These are phyloP conservation scores for Candida tunisiensis DNA, from an alignment of 1,139 yeast species.

Conservation along the genomic window DNA sequence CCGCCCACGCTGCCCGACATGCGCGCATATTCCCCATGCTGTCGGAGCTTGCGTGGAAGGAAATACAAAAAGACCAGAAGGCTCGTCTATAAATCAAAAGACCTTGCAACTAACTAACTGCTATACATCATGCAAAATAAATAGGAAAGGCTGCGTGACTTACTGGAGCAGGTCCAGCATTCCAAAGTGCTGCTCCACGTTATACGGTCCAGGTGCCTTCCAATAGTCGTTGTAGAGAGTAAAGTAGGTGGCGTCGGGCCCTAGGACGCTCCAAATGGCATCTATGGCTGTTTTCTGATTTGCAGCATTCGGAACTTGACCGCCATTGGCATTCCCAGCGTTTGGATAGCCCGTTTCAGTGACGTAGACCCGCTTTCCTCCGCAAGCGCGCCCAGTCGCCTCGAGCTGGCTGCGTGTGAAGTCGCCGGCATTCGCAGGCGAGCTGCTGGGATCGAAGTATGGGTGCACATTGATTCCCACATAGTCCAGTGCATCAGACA, in stretches of 20 bases:
- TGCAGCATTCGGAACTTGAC: slow-evolving; percentile 47
- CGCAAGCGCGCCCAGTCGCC: slow-evolving; percentile 29
- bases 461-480: slow-evolving; percentile 82
- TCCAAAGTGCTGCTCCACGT: slow-evolving; percentile 80
- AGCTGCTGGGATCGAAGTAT: slow-evolving; percentile 47
- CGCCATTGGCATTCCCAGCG: slow-evolving; percentile 52
- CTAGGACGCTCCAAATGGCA: slow-evolving; percentile 35
- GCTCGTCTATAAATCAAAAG: neutral
- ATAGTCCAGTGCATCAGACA: slow-evolving; percentile 47
- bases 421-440: slow-evolving; percentile 56
- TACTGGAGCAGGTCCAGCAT: slow-evolving; percentile 29
- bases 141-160: slow-evolving; percentile 4
- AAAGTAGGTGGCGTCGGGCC: slow-evolving; percentile 43
- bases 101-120: neutral
- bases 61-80: slow-evolving; percentile 6
- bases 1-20: slow-evolving; percentile 33
- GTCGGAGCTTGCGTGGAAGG: slow-evolving; percentile 20
- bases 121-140: slow-evolving; percentile 1
- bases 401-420: slow-evolving; percentile 32
- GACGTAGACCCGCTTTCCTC: slow-evolving; percentile 24
- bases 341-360: slow-evolving; percentile 91
- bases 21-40: slow-evolving; percentile 30
- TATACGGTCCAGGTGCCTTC: slow-evolving; percentile 76
- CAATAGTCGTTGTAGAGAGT: slow-evolving; percentile 69
- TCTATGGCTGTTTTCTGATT: slow-evolving; percentile 60